Evolutionary conservation across 345 rosid genomes (phyloP).

Genomic region (Hypericum androsaemum): DNA sequence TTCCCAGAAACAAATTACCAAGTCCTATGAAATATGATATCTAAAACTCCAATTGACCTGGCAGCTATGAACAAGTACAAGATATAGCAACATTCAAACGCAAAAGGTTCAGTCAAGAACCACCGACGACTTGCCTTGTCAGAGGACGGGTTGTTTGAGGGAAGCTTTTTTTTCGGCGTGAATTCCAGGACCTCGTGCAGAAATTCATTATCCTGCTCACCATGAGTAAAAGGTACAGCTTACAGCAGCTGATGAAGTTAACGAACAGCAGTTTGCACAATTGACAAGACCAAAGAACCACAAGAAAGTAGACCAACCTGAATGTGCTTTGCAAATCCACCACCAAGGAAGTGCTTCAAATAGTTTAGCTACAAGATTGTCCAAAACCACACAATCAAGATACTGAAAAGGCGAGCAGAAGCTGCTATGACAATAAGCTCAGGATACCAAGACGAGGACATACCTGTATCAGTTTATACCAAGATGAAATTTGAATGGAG

Average conservation of each 20-base stretch:
- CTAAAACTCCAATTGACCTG: too few relatives aligned
- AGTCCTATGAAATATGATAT: too few relatives aligned
- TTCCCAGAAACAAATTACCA: too few relatives aligned
- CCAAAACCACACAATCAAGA: background rate
- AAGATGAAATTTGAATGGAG: constrained; percentile 45
- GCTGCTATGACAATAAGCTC: too few relatives aligned
- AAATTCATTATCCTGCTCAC: constrained; percentile 71
- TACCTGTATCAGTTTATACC: constrained; percentile 76
- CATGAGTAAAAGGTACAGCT: background rate
- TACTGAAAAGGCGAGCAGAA: too few relatives aligned
- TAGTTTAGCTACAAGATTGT: constrained; percentile 53
- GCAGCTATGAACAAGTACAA: too few relatives aligned
- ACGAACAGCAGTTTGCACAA: background rate
- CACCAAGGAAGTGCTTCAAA: constrained; percentile 74
- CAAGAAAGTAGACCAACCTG: constrained; percentile 34
- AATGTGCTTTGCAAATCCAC: constrained; percentile 92
- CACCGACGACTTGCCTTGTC: too few relatives aligned
- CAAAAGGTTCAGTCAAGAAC: too few relatives aligned
- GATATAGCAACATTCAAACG: too few relatives aligned
- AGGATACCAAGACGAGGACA: background rate
- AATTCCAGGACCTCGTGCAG: constrained; percentile 71
- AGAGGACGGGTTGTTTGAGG: too few relatives aligned
- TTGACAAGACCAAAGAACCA: constrained; percentile 6
- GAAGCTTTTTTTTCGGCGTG: constrained; percentile 47
- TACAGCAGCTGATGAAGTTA: constrained; percentile 1